Evolutionary conservation across 2,329 filamentous ascomycete genomes (phyloP), one percentile per base, ranked within the genome.

Genomic region (Cercospora sp.): DNA sequence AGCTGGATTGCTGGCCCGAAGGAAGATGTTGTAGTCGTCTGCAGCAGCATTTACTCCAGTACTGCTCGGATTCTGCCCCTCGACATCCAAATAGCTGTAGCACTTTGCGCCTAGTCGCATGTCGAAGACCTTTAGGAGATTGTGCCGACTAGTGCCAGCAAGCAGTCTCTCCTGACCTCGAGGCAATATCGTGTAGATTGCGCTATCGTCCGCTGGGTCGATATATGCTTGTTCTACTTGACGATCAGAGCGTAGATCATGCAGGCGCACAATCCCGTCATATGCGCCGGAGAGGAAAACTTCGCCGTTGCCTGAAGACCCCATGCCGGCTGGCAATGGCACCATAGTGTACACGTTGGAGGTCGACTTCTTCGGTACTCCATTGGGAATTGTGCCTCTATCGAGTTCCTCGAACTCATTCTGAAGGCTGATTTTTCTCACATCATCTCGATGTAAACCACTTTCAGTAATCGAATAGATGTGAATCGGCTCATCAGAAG

Each of bases 121-220:
- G 72, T 90, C 88, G 71, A 88, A 90, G 4, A 89, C 79, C 72
- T 89, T 89, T 55, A 90, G 78, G 61, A 89, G 80, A 55, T 83
- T 85, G 75, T 89, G 85, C 60, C 84, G 82, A 3, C 84, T 84
- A 1, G 84, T 83, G 26, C 88, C 88, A 10, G 84, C 85, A 8
- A 89, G 74, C 65, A 90, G 83, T 2, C 83, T 81, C 71, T 89
- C 85, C 21, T 83, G 82, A 1, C 86, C 86, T 61, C 88, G 83
- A 0, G 84, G 79, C 1, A 86, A 82, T 16, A 90, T 81, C 21
- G 86, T 86, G 74, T 89, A 89, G 6, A 89, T 83, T 0, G 86
- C 81, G 18, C 85, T 85, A 69, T 85, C 81, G 71, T 90, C 87
- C 3, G 86, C 85, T 1, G 82, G 80, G 72, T 89, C 87, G 71